Evolutionary conservation across 352 stramenopile species (phyloP), one percentile per base, ranked within the genome.

Genomic region (Phytophthora pinifolia): DNA sequence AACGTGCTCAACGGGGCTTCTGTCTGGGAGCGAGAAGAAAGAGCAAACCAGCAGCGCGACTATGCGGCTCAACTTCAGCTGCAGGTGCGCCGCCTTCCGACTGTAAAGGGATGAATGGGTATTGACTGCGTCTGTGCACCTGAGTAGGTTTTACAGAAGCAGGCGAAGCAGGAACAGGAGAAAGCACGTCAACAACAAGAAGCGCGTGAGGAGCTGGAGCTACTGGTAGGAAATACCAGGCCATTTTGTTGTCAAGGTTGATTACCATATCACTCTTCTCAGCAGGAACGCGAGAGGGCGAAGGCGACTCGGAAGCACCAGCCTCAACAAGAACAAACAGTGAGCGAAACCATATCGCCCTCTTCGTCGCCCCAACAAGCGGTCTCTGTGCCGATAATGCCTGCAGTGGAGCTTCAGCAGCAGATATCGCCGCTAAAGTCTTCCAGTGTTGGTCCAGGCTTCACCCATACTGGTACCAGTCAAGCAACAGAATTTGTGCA

Each of bases 1-100:
- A 76, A 55, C 36, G 56, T 72, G 38, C 59, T 88, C 29, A 70
- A 68, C 4, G 70, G 74, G 8, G 57, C 68, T 32, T 67, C 59
- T 20, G 54, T 67, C 6, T 75, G 56, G 59, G 73, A 86, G 67
- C 74, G 76, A 15, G 72, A 89, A 54, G 65, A 79, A 48, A 74
- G 65, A 15, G 46, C 60, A 20, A 74, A 56, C 31, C 76, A 86
- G 45, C 79, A 89, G 52, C 61, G 76, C 18, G 74, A 83, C 60
- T 89, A 89, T 41, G 79, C 79, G 15, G 79, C 76, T 32, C 70
- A 84, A 56, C 67, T 89, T 20, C 79, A 89, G 48, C 65, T 86
- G 44, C 79, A 89, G 58, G 74, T 85, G 18, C 35, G 30, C 5
- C 9, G 15, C 44, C 20, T 35, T 14, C 14, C 36, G 8, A 35